These are phyloP conservation scores for Lactarius vividus DNA, from an alignment of 768 basidiomycete species.

Conservation along the genomic window DNA sequence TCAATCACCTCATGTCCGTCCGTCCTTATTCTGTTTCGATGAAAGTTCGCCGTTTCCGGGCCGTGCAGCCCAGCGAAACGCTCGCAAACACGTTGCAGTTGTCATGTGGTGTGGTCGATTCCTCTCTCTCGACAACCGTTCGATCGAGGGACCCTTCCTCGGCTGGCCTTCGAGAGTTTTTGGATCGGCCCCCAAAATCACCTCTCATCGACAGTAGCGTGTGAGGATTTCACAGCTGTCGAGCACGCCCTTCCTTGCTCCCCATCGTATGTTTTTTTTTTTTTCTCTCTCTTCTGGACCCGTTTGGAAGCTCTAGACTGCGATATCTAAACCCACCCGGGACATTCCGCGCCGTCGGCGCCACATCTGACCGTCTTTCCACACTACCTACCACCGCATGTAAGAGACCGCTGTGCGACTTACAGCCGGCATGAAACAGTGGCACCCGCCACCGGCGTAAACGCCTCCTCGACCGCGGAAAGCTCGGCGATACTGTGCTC, in stretches of 20 bases:
- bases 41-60: slow-evolving; percentile 10
- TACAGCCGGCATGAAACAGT: slow-evolving; percentile 22
- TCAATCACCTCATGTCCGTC: slow-evolving; percentile 23
- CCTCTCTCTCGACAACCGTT: neutral
- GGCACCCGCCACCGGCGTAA: slow-evolving; percentile 1
- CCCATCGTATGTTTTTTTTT: slow-evolving; percentile 8
- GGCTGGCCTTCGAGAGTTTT: slow-evolving; percentile 6
- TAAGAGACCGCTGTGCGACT: slow-evolving; percentile 21
- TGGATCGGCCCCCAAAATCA: neutral
- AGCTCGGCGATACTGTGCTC: neutral
- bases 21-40: slow-evolving; percentile 6
- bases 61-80: slow-evolving; percentile 2
- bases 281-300: too few species aligned
- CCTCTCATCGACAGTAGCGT: neutral
- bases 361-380: neutral
- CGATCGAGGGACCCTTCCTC: slow-evolving; percentile 16
- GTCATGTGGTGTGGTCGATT: neutral
- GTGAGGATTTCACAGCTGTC: neutral
- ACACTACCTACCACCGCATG: slow-evolving; percentile 14
- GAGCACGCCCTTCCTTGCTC: neutral
- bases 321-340: slow-evolving; percentile 3
- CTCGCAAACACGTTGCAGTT: too few species aligned
- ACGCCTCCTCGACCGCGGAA: slow-evolving; percentile 13
- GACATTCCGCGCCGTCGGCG: slow-evolving; percentile 5
- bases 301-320: neutral